These are phyloP conservation scores for Amphibolis antarctica DNA, from an alignment of 106 monocot genomes.

Conservation along the genomic window DNA sequence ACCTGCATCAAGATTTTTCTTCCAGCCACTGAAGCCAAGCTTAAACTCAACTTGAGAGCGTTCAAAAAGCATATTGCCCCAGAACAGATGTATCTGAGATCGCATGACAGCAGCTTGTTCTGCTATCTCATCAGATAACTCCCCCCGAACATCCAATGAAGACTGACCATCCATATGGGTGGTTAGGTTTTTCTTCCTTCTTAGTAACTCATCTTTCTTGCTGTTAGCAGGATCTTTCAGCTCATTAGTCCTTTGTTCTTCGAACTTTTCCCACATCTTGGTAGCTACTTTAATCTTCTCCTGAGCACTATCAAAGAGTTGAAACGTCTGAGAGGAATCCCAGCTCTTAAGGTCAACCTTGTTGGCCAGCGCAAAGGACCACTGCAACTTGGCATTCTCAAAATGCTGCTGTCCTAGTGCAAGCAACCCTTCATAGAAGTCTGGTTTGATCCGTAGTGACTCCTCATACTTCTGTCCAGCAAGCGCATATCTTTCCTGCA, in stretches of 20 bases:
- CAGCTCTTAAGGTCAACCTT: constrained; percentile 61
- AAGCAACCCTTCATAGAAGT: constrained; percentile 94
- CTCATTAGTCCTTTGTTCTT: constrained; percentile 69
- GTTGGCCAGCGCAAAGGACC: constrained; percentile 84
- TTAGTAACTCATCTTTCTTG: constrained; percentile 59
- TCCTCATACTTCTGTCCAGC: constrained; percentile 85
- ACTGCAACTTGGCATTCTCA: constrained; percentile 90
- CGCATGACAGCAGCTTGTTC: constrained; percentile 84
- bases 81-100: constrained; percentile 96
- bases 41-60: constrained; percentile 89
- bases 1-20: constrained; percentile 71
- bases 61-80: constrained; percentile 99
- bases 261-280: constrained; percentile 92
- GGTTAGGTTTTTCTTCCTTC: constrained; percentile 45
- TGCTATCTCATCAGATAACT: constrained; percentile 56
- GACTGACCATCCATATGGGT: constrained; percentile 14
- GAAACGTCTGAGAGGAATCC: constrained; percentile 65
- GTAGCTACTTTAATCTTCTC: constrained; percentile 90
- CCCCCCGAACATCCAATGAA: constrained; percentile 13
- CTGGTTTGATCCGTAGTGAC: constrained; percentile 68
- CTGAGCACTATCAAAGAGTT: constrained; percentile 68
- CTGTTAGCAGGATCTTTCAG: constrained; percentile 36
- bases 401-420: constrained; percentile 95
- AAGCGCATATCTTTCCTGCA: constrained; percentile 63
- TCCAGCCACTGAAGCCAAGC: constrained; percentile 59